Conservation (phyloP, 805 yeast genomes). For the Suhomyces canberraensis region DNA sequence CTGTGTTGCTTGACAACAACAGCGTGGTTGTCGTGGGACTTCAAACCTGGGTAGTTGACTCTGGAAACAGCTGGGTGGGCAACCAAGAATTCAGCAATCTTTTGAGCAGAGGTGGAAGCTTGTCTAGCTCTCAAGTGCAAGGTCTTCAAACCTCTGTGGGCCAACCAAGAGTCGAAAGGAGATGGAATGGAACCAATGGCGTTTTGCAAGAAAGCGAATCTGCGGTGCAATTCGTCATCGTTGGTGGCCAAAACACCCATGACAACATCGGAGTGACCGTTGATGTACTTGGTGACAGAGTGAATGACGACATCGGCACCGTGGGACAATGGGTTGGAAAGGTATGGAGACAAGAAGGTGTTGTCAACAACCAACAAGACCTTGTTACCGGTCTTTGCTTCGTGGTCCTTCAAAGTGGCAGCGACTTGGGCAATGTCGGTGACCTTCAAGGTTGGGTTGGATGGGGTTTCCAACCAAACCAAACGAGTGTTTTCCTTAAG, state of each 20-base stretch:
- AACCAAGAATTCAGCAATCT: slow-evolving; percentile 63
- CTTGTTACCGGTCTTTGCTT: slow-evolving; percentile 45
- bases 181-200: slow-evolving; percentile 89
- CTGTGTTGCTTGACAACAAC: slow-evolving; percentile 75
- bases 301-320: slow-evolving; percentile 90
- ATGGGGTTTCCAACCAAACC: slow-evolving; percentile 88
- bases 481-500: slow-evolving; percentile 62
- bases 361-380: slow-evolving; percentile 76
- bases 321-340: slow-evolving; percentile 75
- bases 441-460: slow-evolving; percentile 80
- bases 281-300: slow-evolving; percentile 86
- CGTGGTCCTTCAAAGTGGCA: slow-evolving; percentile 45
- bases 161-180: slow-evolving; percentile 88
- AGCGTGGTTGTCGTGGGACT: slow-evolving; percentile 57
- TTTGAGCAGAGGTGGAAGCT: slow-evolving; percentile 61
- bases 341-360: slow-evolving; percentile 84
- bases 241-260: slow-evolving; percentile 80
- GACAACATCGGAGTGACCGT: slow-evolving; percentile 90
- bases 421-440: slow-evolving; percentile 71
- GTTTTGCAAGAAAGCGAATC: slow-evolving; percentile 74
- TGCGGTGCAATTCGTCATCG: slow-evolving; percentile 55
- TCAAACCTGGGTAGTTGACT: slow-evolving; percentile 84
- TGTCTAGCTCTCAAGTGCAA: slow-evolving; percentile 75
- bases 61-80: slow-evolving; percentile 50
- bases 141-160: slow-evolving; percentile 88